Conservation (phyloP, 129 eudicot species). For the Heracleum sosnowskyi region DNA sequence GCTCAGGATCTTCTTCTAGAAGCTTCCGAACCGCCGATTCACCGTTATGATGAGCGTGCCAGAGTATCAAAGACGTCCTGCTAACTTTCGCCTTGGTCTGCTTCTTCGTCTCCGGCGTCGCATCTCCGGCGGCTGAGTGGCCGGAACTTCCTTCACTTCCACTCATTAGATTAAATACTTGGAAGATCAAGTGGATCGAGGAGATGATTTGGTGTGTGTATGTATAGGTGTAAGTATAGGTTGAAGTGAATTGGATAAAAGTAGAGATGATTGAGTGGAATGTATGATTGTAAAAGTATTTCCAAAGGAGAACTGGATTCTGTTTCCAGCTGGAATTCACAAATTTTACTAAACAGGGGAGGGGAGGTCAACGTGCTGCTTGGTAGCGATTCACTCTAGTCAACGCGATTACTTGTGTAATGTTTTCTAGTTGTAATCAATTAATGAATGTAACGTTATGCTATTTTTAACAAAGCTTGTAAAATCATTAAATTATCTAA, state of each 20-base stretch:
- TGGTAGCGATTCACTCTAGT: not conserved
- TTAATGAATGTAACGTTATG: not conserved
- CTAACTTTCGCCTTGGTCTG: slow-evolving; percentile 75
- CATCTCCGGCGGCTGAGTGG: slow-evolving; percentile 38
- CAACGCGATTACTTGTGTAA: not conserved
- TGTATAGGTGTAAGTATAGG: not conserved
- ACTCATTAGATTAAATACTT: slow-evolving; percentile 13
- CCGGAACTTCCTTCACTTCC: slow-evolving; percentile 77
- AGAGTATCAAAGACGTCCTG: slow-evolving; percentile 74
- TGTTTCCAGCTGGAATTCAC: not conserved
- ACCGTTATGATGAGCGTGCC: slow-evolving; percentile 99
- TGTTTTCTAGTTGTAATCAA: not conserved
- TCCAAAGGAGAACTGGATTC: not conserved
- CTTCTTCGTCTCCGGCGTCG: slow-evolving; percentile 40
- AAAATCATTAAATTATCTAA: not conserved
- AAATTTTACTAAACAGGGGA: too few species aligned
- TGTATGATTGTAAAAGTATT: not conserved
- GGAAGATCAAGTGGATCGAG: not conserved
- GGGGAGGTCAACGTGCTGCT: slow-evolving; percentile 1
- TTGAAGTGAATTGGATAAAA: not conserved
- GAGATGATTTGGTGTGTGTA: not conserved
- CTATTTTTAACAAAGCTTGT: not conserved
- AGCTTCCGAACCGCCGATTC: slow-evolving; percentile 60
- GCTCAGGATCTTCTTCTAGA: slow-evolving; percentile 66
- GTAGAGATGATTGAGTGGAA: not conserved